Base-by-base conservation (phyloP, 2,329 filamentous ascomycete genomes). In the Fusarium clavum region DNA sequence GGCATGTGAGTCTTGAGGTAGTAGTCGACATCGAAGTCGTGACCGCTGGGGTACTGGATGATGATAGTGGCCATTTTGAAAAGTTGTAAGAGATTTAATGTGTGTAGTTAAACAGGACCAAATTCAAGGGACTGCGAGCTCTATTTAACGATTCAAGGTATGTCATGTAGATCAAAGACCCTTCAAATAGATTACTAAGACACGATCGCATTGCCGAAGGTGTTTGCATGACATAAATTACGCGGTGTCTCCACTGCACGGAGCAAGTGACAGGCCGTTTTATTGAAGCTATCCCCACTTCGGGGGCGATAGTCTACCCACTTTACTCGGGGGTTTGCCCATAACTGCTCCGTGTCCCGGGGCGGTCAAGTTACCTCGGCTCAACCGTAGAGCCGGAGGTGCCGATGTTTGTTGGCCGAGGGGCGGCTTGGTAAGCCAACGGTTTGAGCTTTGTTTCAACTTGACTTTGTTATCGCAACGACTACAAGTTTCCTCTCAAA, bases 11-110 rank as follows among this genome's bases (percentile, higher is more conserved):
- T 65, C 29, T 60, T 65, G 9, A 60, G 4, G 12, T 65, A 65
- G 32, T 65, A 65, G 18, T 65, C 62, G 13, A 65, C 10, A 30
- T 65, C 47, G 10, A 65, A 65, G n/a, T 65, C 61, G 20, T 65
- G 54, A 5, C 62, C 62, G 29, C n/a, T 38, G 9, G 62, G 62
- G 20, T 65, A 65, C 5, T 65, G 62, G 22, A 65, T 30, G 16
- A 65, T 20, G 5, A 65, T n/a, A 4, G 62, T 65, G 11, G 40
- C 18, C 62, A 65, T 65, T 10, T 4, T 47, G 32, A 7, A 8
- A 2, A 10, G 4, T 40, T 30, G 9, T 20, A 24, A 6, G 13
- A 10, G 6, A 27, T 0, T 13, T 13, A 7, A 32, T 12, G 29
- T 30, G 29, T 30, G 29, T 30, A 13, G 29, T n/a, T n/a, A n/a